A percentile compares a stretch with the other conserved stretches of the same genome.
Evolutionary conservation across 2,329 filamentous ascomycete genomes (phyloP).

Genomic region (Ophiostoma pallidulum): DNA sequence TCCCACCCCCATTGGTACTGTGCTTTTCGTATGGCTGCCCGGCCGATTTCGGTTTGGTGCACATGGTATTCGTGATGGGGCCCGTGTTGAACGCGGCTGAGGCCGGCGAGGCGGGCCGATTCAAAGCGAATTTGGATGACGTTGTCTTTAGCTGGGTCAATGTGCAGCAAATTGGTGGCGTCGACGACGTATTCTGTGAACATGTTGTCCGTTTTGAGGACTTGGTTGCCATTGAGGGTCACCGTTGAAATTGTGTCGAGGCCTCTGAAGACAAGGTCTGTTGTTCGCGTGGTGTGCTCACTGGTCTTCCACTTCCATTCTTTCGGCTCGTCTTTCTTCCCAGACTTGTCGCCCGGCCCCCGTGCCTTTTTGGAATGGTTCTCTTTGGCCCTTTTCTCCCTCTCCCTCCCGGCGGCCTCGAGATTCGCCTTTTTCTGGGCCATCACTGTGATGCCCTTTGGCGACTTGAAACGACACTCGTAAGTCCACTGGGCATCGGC

Average conservation of each 20-base stretch:
- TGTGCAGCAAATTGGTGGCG: conserved; percentile 33
- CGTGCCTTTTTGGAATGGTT: too few species aligned
- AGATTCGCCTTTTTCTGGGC: too few species aligned
- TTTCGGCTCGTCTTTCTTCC: not conserved
- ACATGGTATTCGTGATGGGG: conserved; percentile 11
- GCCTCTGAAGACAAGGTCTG: conserved; percentile 50
- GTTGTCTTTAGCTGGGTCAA: conserved; percentile 25
- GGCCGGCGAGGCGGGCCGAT: conserved; percentile 16
- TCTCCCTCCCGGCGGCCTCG: too few species aligned
- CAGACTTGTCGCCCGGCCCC: too few species aligned
- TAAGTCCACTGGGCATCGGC: conserved; percentile 54
- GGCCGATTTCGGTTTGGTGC: conserved; percentile 13
- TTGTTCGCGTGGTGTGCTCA: not conserved
- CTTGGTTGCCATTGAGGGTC: conserved; percentile 40
- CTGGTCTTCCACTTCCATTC: not conserved
- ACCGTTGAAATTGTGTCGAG: conserved; percentile 55
- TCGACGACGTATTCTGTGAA: conserved; percentile 49
- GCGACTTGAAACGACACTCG: conserved; percentile 28
- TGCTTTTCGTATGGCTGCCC: conserved; percentile 26
- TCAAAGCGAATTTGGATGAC: conserved; percentile 47
- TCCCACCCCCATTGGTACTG: conserved; percentile 60
- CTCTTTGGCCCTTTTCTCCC: too few species aligned
- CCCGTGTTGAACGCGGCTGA: not conserved
- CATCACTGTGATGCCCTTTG: not conserved
- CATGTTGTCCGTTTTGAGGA: conserved; percentile 54